Evolutionary conservation across 768 basidiomycete genomes (phyloP).

Genomic region (Leccinum uliginosum): DNA sequence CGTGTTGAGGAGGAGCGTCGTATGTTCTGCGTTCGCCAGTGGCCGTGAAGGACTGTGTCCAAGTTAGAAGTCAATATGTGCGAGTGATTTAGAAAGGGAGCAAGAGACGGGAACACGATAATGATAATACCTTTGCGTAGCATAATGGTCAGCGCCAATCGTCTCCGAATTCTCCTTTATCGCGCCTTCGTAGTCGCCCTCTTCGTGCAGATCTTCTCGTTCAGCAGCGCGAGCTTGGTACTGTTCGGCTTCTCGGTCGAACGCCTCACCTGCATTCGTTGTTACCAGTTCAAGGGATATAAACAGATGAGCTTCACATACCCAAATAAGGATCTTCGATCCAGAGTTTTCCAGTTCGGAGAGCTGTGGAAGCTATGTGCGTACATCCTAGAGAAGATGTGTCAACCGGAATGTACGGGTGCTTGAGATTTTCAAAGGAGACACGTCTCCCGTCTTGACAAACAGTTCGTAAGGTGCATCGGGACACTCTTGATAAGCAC

Average conservation of each 20-base stretch:
- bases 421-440: no score
- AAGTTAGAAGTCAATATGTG: constrained; percentile 3
- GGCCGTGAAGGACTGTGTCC: constrained; percentile 83
- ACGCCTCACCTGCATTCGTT: constrained; percentile 55
- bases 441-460: no score
- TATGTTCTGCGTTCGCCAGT: constrained; percentile 94
- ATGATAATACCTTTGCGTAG: constrained; percentile 91
- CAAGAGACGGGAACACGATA: not conserved
- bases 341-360: no score
- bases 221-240: constrained; percentile 80
- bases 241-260: constrained; percentile 77
- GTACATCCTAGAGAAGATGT: no score
- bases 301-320: no score
- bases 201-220: constrained; percentile 78
- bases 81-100: not conserved
- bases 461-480: no score
- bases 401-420: no score
- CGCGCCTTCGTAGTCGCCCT: constrained; percentile 88
- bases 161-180: constrained; percentile 92
- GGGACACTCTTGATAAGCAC: no score
- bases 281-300: no score
- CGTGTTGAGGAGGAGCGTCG: constrained; percentile 92
- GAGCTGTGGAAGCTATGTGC: no score
- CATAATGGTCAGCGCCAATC: constrained; percentile 88
- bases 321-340: no score